A percentile compares a stretch with the other conserved stretches of the same genome.
Conservation (phyloP, 2,329 filamentous ascomycete species). For the Sclerotinia nivalis region DNA sequence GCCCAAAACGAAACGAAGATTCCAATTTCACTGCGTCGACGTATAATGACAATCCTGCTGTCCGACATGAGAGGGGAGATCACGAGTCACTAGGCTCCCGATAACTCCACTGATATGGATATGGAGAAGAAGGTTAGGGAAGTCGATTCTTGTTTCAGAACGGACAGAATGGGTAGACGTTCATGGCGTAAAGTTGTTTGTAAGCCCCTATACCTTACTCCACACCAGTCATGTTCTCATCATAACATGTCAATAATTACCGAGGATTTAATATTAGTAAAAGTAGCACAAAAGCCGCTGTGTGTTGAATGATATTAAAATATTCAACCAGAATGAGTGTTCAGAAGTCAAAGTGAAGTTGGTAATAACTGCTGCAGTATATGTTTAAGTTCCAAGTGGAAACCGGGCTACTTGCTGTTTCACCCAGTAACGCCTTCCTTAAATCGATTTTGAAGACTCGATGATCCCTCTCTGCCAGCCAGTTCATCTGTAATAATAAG, state of each 20-base stretch:
- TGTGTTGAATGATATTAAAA: not conserved
- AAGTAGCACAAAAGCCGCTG: not conserved
- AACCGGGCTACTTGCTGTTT: not conserved
- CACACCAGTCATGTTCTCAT: not conserved
- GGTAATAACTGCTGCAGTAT: not conserved
- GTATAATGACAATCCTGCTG: not conserved
- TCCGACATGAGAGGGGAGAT: not conserved
- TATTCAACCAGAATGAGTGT: not conserved
- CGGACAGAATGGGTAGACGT: not conserved
- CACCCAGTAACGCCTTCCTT: not conserved
- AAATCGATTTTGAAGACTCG: not conserved
- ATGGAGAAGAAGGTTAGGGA: not conserved
- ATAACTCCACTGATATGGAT: not conserved
- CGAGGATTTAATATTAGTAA: not conserved
- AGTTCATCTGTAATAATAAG: not conserved
- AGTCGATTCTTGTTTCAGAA: not conserved
- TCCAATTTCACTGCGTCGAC: not conserved
- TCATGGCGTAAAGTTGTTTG: not conserved
- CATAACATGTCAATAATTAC: slow-evolving; percentile 5
- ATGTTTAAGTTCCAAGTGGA: slow-evolving; percentile 5
- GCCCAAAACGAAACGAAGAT: not conserved
- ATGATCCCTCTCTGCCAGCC: not conserved
- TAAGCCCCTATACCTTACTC: not conserved
- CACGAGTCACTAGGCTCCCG: not conserved
- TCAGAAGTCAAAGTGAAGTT: not conserved